Percentiles rank a stretch among this genome's conserved stretches.
phyloP scores from a whole-genome alignment of 495 filamentous ascomycete genomes.

The Penicillium riverlandense region DNA sequence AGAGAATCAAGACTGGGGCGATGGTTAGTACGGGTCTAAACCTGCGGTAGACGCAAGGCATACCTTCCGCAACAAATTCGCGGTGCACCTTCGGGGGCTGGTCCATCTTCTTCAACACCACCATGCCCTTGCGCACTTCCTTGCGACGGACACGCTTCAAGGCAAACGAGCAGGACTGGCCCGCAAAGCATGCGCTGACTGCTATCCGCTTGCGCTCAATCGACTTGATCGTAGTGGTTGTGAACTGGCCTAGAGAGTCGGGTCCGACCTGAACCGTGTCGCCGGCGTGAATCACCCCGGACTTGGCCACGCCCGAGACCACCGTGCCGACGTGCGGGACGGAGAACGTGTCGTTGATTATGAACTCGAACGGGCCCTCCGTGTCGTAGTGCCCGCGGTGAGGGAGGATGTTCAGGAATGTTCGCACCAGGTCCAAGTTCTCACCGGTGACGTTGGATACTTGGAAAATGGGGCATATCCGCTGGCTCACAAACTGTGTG shows the following conservation, averaged over 20 bases:
- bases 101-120: slow-evolving; percentile 80
- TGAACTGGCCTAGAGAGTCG: slow-evolving; percentile 87
- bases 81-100: slow-evolving; percentile 71
- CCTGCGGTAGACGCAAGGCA: neutral
- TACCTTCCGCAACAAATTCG: slow-evolving; percentile 90
- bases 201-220: slow-evolving; percentile 94
- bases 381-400: slow-evolving; percentile 91
- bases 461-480: slow-evolving; percentile 96
- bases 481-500: slow-evolving; percentile 88
- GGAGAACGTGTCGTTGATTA: slow-evolving; percentile 98
- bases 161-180: slow-evolving; percentile 89
- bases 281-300: slow-evolving; percentile 76
- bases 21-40: slow-evolving; percentile 7
- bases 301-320: slow-evolving; percentile 87
- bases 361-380: slow-evolving; percentile 85
- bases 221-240: slow-evolving; percentile 78
- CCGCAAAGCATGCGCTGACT: slow-evolving; percentile 83
- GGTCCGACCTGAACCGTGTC: slow-evolving; percentile 87
- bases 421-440: slow-evolving; percentile 71
- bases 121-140: slow-evolving; percentile 98
- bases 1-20: slow-evolving; percentile 74
- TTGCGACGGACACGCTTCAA: slow-evolving; percentile 78
- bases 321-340: slow-evolving; percentile 97
- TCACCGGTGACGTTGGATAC: slow-evolving; percentile 96
- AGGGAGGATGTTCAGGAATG: slow-evolving; percentile 91